Conservation (phyloP, 805 yeast species). For the Suhomyces sp. region DNA sequence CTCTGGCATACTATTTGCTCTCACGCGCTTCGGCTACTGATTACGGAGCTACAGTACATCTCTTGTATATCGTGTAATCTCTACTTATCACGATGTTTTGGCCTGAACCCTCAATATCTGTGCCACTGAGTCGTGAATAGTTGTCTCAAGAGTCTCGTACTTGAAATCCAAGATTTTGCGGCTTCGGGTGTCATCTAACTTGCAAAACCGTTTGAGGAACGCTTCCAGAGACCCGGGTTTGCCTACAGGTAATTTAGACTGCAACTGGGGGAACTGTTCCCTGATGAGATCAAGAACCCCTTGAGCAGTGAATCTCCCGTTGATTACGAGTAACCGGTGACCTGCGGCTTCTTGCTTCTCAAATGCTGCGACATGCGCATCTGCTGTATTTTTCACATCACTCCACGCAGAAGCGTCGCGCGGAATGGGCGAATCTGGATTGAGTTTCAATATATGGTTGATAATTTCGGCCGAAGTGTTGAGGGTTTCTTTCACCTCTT, state of each 20-base stretch:
- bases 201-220: neutral
- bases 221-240: constrained; percentile 12
- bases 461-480: constrained; percentile 12
- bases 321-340: constrained; percentile 10
- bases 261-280: constrained; percentile 21
- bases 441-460: constrained; percentile 6
- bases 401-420: constrained; percentile 6
- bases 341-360: constrained; percentile 8
- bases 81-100: neutral
- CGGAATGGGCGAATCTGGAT: constrained; percentile 4
- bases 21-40: neutral
- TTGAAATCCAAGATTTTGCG: constrained; percentile 16
- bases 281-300: constrained; percentile 18
- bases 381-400: constrained; percentile 21
- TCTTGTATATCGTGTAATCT: neutral
- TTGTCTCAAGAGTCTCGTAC: constrained; percentile 14
- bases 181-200: constrained; percentile 15
- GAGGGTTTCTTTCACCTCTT: constrained; percentile 10
- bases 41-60: neutral
- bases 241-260: constrained; percentile 15
- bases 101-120: constrained; percentile 14
- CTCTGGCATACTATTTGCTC: neutral
- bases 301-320: constrained; percentile 17
- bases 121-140: constrained; percentile 18
- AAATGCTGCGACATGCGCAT: constrained; percentile 17